Base-by-base conservation (phyloP, 108 stramenopile genomes). In the Cyclostephanos invisitatus region DNA sequence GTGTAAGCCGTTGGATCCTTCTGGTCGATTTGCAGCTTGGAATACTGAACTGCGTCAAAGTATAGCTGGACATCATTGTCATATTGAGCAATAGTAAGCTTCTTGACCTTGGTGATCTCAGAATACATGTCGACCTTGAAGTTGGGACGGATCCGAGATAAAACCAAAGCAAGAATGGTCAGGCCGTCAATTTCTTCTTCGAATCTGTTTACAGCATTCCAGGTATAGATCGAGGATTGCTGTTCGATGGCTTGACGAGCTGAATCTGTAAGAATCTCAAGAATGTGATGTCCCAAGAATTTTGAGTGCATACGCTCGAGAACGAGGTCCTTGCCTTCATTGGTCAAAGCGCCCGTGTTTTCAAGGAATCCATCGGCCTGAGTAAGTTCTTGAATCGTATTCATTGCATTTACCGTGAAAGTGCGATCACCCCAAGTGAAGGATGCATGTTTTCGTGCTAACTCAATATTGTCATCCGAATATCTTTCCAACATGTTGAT, bases 1-100 rank as follows among this genome's bases (percentile, higher is more conserved):
- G 55, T 56, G 55, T 56, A 56, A 11, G 55, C 55, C 2, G 20
- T 56, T 4, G 55, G 3, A 22, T 56, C 24, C 55, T 56, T 56
- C 55, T 56, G 22, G 8, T 56, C 55, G 25, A 56, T 56, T 8
- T 25, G 11, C 1, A 56, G 20, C 8, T 56, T 56, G 5, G 5
- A 12, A 11, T 2, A 25, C 24, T 56, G 22, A 4, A 56, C 25
- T 2, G 55, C 55, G 8, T 56, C 24, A 25, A 20, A 56, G 24
- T 25, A 56, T 6, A 12, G 22, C 55, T 20, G 11, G 3, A 56
- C 55, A 56, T 56, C 8, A 8, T 25, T 12, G 20, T 25, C 24
- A 25, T 25, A 56, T 4, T 56, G 22, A 25, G 55, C 22, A 4
- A 56, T 12, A 3, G 20, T 4, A 12, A 56, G 25, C 55, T 56